A percentile compares a stretch with the other conserved stretches of the same genome.
These are phyloP conservation scores for Fraxinus paxiana DNA, from an alignment of 305 asterid species.

Conservation along the genomic window DNA sequence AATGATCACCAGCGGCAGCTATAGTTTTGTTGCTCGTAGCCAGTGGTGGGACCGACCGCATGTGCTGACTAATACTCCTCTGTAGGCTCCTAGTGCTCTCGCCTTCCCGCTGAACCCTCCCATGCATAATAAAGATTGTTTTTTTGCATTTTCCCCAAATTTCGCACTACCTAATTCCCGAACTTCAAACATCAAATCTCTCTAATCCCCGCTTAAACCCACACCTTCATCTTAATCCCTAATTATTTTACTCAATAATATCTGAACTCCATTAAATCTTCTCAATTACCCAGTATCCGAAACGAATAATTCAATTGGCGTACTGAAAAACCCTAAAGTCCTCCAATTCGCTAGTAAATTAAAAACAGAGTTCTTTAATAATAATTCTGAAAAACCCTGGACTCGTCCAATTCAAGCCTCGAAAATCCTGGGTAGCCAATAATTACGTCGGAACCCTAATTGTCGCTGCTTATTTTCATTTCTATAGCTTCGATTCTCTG, in stretches of 20 bases:
- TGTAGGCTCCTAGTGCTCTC: slow-evolving; percentile 22
- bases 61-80: slow-evolving; percentile 32
- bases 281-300: background rate
- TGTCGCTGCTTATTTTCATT: slow-evolving; percentile 16
- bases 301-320: background rate
- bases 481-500: slow-evolving; percentile 25
- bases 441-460: slow-evolving; percentile 24
- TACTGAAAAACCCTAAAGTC: slow-evolving; percentile 18
- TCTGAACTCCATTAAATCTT: background rate
- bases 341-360: background rate
- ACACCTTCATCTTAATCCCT: background rate
- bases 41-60: slow-evolving; percentile 30
- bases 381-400: slow-evolving; percentile 19
- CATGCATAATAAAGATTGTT: slow-evolving; percentile 42
- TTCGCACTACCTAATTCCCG: slow-evolving; percentile 16
- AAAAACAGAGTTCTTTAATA: background rate
- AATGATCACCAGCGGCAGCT: slow-evolving; percentile 29
- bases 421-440: slow-evolving; percentile 28
- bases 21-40: slow-evolving; percentile 30
- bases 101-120: slow-evolving; percentile 39
- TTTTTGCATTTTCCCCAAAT: slow-evolving; percentile 38
- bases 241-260: background rate
- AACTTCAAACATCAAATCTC: slow-evolving; percentile 29
- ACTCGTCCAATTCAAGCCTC: slow-evolving; percentile 20
- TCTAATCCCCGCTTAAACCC: slow-evolving; percentile 11